A percentile compares a stretch with the other conserved stretches of the same genome.
Conservation (phyloP, 805 yeast species). For the Wickerhamomyces canadensis region DNA sequence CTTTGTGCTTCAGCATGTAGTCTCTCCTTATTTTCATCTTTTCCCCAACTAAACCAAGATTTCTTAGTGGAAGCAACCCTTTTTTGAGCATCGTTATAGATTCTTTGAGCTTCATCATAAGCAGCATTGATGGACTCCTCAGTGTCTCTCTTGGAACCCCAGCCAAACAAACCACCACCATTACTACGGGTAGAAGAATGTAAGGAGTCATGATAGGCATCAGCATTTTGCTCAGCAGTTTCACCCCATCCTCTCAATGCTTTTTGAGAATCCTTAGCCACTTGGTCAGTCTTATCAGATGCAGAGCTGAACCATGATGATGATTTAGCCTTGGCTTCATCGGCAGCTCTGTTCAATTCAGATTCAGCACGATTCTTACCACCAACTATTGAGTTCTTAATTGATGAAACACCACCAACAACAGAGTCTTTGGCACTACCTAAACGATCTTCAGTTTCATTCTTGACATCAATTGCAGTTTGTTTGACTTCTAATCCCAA, state of each 20-base stretch:
- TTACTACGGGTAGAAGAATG: no score
- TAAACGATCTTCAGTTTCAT: conserved; percentile 12
- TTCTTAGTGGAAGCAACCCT: conserved; percentile 29
- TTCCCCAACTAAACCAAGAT: conserved; percentile 22
- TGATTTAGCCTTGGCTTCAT: conserved; percentile 6
- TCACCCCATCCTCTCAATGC: conserved; percentile 44
- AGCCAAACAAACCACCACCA: conserved; percentile 12
- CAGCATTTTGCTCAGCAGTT: conserved; percentile 28
- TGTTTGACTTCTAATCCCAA: conserved; percentile 12
- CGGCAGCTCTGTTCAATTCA: conserved; percentile 5
- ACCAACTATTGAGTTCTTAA: conserved; percentile 8
- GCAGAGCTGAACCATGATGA: conserved; percentile 9
- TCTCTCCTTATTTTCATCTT: conserved; percentile 20
- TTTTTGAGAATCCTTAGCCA: conserved; percentile 27
- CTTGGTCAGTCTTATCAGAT: conserved; percentile 23
- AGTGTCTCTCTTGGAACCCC: conserved; percentile 14
- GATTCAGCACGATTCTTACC: conserved; percentile 6
- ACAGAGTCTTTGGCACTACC: conserved; percentile 16
- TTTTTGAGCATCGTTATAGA: conserved; percentile 26
- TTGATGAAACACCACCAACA: conserved; percentile 10
- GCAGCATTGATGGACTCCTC: conserved; percentile 8
- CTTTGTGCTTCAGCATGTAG: conserved; percentile 24
- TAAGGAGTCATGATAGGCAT: conserved; percentile 21
- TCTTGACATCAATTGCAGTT: conserved; percentile 17
- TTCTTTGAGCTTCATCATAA: conserved; percentile 4